Evolutionary conservation across 2,329 filamentous ascomycete genomes (phyloP), one percentile per base, ranked within the genome.

Genomic region (Trichoderma sp.): DNA sequence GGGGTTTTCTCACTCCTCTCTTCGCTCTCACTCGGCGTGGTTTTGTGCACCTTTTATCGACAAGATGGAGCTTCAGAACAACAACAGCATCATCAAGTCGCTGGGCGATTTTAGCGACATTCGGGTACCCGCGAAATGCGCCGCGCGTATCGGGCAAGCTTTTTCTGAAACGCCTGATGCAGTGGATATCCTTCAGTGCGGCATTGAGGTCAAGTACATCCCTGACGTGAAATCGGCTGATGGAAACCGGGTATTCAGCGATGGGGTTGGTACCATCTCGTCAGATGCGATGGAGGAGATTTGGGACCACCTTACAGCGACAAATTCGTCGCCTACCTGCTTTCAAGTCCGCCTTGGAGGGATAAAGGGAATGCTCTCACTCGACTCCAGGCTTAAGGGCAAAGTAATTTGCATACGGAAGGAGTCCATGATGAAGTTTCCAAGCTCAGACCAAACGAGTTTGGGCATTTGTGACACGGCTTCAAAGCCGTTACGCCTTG

Each of bases 341-440:
- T 88, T 94, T 59, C 94, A 97, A 76, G 92, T 97, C 57, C 88
- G 93, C 3, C 91, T 88, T 78, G 88, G 85, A 32, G 93, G 92
- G 0, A 90, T 89, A 4, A 97, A 97, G 79, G 93, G 93, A 0
- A 93, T 95, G 88, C 84, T 96, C 0, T 88, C 91, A 0, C 80
- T 95, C 0, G 92, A 97, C 75, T 82, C 84, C 11, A 82, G 84
- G 1, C 82, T 95, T 0, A 2, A 76, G 0, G 92, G 90, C 0
- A 85, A 87, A 34, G 77, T 84, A 2, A 83, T 97, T 50, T 82
- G 83, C 32, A 81, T 97, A 23, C 87, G 94, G 2, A 81, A 85
- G 1, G 82, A 84, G 17, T 95, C 92, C 5, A 97, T 97, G 94
- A 84, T 88, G 70, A 97, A 97, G 76, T 97, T 96, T 74, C 78